A percentile compares a stretch with the other conserved stretches of the same genome.
Evolutionary conservation across 2,329 filamentous ascomycete genomes (phyloP).

Genomic region (Didymella segeticola): DNA sequence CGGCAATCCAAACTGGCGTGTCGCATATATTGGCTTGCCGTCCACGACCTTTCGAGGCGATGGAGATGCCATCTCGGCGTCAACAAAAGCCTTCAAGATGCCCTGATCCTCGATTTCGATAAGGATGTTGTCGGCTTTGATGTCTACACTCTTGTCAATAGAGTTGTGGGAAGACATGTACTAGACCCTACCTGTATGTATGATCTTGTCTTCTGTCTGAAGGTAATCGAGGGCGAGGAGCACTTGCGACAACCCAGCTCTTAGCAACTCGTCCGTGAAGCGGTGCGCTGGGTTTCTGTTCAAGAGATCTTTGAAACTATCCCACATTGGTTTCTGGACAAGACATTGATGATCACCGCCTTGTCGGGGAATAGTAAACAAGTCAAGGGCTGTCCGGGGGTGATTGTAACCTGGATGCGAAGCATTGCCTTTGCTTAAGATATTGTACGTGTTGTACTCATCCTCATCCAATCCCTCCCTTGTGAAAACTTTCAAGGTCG

Average conservation of each 20-base stretch:
- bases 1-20: slow-evolving; percentile 44
- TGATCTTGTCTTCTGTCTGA: slow-evolving; percentile 53
- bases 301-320: slow-evolving; percentile 51
- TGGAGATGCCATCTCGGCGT: slow-evolving; percentile 46
- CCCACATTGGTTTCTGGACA: slow-evolving; percentile 51
- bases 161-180: background rate
- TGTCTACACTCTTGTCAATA: slow-evolving; percentile 39
- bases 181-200: slow-evolving; percentile 51
- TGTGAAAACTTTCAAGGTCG: too few relatives aligned
- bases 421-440: too few relatives aligned
- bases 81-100: slow-evolving; percentile 45
- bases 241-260: slow-evolving; percentile 43
- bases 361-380: slow-evolving; percentile 38
- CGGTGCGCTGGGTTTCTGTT: slow-evolving; percentile 47
- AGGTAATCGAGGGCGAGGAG: slow-evolving; percentile 53
- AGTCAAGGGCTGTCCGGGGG: slow-evolving; percentile 42
- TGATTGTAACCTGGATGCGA: slow-evolving; percentile 39
- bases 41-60: slow-evolving; percentile 48
- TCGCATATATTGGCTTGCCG: slow-evolving; percentile 45
- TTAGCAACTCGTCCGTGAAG: slow-evolving; percentile 50
- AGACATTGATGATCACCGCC: slow-evolving; percentile 46
- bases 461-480: too few relatives aligned
- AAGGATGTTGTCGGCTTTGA: slow-evolving; percentile 54
- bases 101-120: slow-evolving; percentile 44
- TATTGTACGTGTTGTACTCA: too few relatives aligned